Conservation (phyloP, 2,329 filamentous ascomycete genomes). For the Aspergillus calidoustus region DNA sequence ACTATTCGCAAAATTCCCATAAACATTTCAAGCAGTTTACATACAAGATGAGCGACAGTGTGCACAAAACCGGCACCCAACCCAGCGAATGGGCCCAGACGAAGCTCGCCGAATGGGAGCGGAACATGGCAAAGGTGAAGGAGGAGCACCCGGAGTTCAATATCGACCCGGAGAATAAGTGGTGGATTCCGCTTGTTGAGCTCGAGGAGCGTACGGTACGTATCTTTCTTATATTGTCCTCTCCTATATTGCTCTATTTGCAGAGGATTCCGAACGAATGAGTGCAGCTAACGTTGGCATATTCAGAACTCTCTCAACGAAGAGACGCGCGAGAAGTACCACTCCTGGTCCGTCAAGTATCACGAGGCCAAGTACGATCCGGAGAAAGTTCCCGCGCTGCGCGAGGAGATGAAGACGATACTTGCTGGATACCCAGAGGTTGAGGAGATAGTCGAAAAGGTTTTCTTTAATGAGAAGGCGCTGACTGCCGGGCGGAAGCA, state of each 20-base stretch:
- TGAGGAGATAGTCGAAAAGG: not conserved
- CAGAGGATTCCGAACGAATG: no score
- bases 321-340: not conserved
- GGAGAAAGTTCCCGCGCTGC: not conserved
- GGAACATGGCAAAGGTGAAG: not conserved
- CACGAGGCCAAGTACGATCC: not conserved
- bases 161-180: not conserved
- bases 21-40: not conserved
- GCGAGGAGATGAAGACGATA: not conserved
- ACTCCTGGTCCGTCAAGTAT: not conserved
- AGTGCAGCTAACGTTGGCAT: not conserved
- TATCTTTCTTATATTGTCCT: not conserved
- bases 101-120: not conserved
- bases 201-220: not conserved
- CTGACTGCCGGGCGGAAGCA: not conserved
- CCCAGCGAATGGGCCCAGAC: not conserved
- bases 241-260: not conserved
- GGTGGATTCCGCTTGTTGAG: not conserved
- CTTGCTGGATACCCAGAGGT: not conserved
- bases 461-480: not conserved
- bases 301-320: not conserved
- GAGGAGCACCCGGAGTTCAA: not conserved
- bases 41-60: not conserved
- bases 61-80: not conserved
- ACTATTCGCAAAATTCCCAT: no score